phyloP scores from a whole-genome alignment of 2,329 filamentous ascomycete species.

The Hypomyces perniciosus region DNA sequence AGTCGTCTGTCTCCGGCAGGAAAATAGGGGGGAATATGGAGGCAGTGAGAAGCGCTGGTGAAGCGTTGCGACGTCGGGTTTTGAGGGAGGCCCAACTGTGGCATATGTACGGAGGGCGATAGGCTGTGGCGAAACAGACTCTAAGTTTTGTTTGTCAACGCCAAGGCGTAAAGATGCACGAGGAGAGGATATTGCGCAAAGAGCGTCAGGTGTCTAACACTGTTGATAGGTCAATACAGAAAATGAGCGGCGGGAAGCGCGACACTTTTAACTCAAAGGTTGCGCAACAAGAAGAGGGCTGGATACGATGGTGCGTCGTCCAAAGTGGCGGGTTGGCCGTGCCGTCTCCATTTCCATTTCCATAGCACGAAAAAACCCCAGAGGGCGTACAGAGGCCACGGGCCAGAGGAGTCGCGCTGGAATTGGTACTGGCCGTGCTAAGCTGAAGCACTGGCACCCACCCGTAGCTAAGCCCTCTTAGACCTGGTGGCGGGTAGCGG shows the following conservation, averaged over 20 bases:
- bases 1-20: neutral
- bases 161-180: neutral
- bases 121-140: neutral
- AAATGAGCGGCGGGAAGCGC: neutral
- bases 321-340: neutral
- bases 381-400: too few species aligned
- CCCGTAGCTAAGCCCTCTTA: neutral
- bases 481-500: neutral
- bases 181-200: neutral
- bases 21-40: neutral
- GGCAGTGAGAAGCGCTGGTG: neutral
- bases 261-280: neutral
- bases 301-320: neutral
- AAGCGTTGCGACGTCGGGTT: too few species aligned
- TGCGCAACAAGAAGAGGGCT: neutral
- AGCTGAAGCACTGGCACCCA: neutral
- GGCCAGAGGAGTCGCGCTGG: neutral
- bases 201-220: neutral
- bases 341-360: too few species aligned
- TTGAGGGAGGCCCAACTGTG: too few species aligned
- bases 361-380: neutral
- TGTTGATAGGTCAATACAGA: neutral
- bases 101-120: neutral
- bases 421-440: neutral
- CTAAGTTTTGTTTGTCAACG: neutral